Evolutionary conservation across 192 early-diverging fungal species (phyloP).

Genomic region (Mortierella claussenii): DNA sequence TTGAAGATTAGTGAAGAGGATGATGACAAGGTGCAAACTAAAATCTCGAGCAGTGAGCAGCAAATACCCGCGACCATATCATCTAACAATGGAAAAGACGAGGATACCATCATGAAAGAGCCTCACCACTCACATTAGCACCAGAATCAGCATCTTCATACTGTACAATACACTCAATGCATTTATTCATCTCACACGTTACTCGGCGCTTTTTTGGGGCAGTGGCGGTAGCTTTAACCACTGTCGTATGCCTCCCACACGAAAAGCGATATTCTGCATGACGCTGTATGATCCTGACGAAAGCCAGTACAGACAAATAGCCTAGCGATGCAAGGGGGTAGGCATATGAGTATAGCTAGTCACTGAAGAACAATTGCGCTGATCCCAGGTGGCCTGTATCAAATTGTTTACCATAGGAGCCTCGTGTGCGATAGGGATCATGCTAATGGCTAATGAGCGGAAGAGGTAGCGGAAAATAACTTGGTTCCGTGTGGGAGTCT

Average conservation of each 20-base stretch:
- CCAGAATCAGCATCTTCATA: neutral
- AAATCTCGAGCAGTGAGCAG: conserved; percentile 12
- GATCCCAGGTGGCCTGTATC: too few relatives aligned
- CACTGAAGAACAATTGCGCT: too few relatives aligned
- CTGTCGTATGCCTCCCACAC: conserved; percentile 51
- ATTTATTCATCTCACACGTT: too few relatives aligned
- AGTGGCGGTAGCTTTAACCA: conserved; percentile 42
- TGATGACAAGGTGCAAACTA: conserved; percentile 5
- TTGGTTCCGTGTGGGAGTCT: conserved; percentile 54
- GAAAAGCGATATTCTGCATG: conserved; percentile 69
- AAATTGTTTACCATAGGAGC: conserved; percentile 69
- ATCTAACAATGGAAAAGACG: neutral
- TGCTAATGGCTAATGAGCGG: conserved; percentile 65
- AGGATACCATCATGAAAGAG: conserved; percentile 27
- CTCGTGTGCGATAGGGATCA: conserved; percentile 74
- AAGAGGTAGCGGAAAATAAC: conserved; percentile 60
- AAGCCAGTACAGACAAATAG: conserved; percentile 76
- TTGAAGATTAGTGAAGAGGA: too few relatives aligned
- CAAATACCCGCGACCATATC: conserved; percentile 14
- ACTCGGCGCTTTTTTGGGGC: conserved; percentile 8
- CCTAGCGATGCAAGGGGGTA: too few relatives aligned
- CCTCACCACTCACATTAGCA: neutral
- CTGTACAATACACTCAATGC: neutral
- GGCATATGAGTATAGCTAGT: too few relatives aligned
- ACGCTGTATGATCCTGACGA: conserved; percentile 73